Evolutionary conservation across 345 rosid genomes (phyloP).

Genomic region (Lepidium africanum): DNA sequence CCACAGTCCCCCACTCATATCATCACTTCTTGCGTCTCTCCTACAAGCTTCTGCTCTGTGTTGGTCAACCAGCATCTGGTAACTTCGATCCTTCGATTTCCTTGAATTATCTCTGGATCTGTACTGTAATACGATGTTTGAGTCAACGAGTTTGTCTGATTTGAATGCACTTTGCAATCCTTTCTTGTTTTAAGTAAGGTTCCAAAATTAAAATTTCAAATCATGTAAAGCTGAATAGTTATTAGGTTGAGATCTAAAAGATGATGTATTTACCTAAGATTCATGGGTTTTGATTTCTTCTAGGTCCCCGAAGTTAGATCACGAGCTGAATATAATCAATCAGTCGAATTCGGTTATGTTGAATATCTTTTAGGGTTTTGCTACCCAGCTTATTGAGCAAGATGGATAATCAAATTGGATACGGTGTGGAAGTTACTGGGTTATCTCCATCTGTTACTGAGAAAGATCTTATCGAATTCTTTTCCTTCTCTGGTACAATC

Average conservation of each 20-base stretch:
- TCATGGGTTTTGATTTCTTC: background rate
- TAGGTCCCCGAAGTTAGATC: background rate
- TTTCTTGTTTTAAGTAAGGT: background rate
- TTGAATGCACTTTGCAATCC: background rate
- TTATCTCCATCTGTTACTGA: slow-evolving; percentile 62
- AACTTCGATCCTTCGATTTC: slow-evolving; percentile 2
- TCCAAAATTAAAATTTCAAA: background rate
- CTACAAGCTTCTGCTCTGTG: background rate
- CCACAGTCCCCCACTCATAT: background rate
- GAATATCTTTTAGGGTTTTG: background rate
- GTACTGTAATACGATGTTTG: background rate
- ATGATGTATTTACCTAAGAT: background rate
- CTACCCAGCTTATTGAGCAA: background rate
- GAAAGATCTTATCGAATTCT: slow-evolving; percentile 58
- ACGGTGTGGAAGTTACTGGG: slow-evolving; percentile 59
- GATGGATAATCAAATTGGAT: slow-evolving; percentile 47
- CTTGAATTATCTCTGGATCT: background rate
- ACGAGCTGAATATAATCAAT: background rate
- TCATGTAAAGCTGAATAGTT: background rate
- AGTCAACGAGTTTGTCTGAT: background rate
- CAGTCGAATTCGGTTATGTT: background rate
- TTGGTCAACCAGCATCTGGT: slow-evolving; percentile 14
- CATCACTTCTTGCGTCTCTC: slow-evolving; percentile 1
- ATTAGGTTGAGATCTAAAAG: background rate
- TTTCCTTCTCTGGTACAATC: slow-evolving; percentile 64